Evolutionary conservation across 331 rosid species (phyloP), one percentile per base, ranked within the genome.

Genomic region (Cucumis variabilis): DNA sequence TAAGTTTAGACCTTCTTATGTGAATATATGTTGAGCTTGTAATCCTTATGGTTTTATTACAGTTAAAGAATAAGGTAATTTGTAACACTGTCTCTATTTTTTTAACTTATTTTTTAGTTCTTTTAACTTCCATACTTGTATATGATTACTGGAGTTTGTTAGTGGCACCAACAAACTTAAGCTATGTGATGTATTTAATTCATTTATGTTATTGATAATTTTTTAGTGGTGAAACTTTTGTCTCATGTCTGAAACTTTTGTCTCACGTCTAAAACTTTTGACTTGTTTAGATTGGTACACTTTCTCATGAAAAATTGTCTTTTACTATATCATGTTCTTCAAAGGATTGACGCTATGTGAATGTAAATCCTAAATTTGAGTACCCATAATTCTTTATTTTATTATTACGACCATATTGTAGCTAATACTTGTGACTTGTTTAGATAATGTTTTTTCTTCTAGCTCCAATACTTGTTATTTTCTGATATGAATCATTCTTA

Each of bases 141-240:
- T 80, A 67, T 27, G 85, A 53, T 79, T 46, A 16, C 63, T 85
- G 4, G 66, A 65, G 41, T 76, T 24, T 77, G 23, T 50, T 77
- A 48, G 11, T 77, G 33, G 82, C 33, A 6, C 37, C 20, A 44
- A 11, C 82, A 48, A 76, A 14, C 63, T 46, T 48, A 37, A 46
- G 24, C 63, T 48, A n/a, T 24, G 11, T 48, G 83, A n/a, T 48
- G 33, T 19, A 44, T 44, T 41, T 74, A 44, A 37, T 33, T 71
- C n/a, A 33, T 33, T 72, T 51, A 2, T 72, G 81, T 74, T 44
- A 23, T 74, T 41, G 58, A 74, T 21, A 20, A n/a, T n/a, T n/a
- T n/a, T n/a, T n/a, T n/a, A n/a, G n/a, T n/a, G n/a, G n/a, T n/a
- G n/a, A n/a, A n/a, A 15, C 80, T 20, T 74, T 55, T 27, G 41